Conservation (phyloP, 345 rosid genomes). For the Psidium friedrichsthalianum region DNA sequence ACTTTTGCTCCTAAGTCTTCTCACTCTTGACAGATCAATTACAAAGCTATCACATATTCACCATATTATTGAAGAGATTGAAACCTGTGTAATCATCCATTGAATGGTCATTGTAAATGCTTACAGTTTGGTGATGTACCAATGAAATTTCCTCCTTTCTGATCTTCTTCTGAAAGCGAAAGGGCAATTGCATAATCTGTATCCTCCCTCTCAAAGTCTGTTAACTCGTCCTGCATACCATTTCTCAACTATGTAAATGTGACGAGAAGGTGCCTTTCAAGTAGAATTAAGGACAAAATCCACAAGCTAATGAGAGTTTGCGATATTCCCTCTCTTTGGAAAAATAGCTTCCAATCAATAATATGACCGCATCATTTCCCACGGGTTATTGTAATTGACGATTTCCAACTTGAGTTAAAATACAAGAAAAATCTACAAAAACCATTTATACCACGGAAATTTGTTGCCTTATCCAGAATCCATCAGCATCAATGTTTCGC, state of each 20-base stretch:
- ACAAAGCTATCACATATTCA: background rate
- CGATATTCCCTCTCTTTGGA: background rate
- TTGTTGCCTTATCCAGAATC: background rate
- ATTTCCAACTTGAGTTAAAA: background rate
- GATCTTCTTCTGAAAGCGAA: slow-evolving; percentile 69
- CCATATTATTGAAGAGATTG: background rate
- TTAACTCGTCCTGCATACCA: slow-evolving; percentile 48
- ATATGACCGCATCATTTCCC: background rate
- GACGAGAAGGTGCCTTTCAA: background rate
- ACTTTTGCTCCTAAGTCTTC: background rate
- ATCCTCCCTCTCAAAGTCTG: slow-evolving; percentile 67
- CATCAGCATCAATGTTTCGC: background rate
- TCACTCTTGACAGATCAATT: background rate
- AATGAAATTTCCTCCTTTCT: slow-evolving; percentile 53
- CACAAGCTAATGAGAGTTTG: background rate
- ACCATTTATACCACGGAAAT: background rate
- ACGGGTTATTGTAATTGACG: background rate
- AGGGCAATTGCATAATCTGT: slow-evolving; percentile 67
- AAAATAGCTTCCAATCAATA: background rate
- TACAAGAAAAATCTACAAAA: background rate
- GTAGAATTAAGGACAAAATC: background rate
- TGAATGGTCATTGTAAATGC: background rate
- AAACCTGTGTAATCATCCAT: background rate
- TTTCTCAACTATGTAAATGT: background rate
- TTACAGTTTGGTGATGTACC: slow-evolving; percentile 25